Evolutionary conservation across 164 flowering plant genomes (phyloP), one percentile per base, ranked within the genome.

Genomic region (Protea cynaroides): DNA sequence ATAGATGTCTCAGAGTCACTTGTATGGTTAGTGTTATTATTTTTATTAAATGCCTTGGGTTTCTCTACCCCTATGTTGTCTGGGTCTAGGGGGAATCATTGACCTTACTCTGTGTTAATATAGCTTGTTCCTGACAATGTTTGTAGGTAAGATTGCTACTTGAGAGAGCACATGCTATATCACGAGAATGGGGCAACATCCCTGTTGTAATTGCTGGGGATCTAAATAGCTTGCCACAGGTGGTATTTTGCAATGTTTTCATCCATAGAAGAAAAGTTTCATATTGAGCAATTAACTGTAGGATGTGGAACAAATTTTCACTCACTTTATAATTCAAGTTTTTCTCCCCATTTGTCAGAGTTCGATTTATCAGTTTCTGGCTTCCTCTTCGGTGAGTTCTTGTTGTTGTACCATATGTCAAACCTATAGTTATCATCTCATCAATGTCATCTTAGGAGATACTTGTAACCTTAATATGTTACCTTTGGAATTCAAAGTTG

Each of bases 141-240:
- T 13, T 70, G 36, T 64, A 92, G 97, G 70, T 86, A 40, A 75
- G 95, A 50, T 17, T 90, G 29, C 77, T 86, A 66, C 82, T 92
- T 24, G 84, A 88, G 71, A 90, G 72, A 62, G 96, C 95, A 25
- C 74, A 83, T 62, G 63, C 72, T 55, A 61, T 90, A 63, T 86
- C 96, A 46, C 77, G 72, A 66, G 81, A 80, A 67, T 86, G 90
- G 93, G 96, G 93, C 34, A 57, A 50, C 65, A 84, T 88, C 58
- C 96, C 96, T 38, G 78, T 92, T 61, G 71, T 88, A 40, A 56
- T 90, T 73, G 83, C 82, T 69, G 98, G 98, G 22, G 96, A 92
- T 72, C 65, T 92, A 7, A 92, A 90, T 74, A 80, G 95, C 73
- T 44, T 78, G 63, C 96, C 98, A 61, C 76, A 86, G 90, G 97